These are phyloP conservation scores for Alternaria incomplexa DNA, from an alignment of 2,329 filamentous ascomycete genomes.

Conservation along the genomic window DNA sequence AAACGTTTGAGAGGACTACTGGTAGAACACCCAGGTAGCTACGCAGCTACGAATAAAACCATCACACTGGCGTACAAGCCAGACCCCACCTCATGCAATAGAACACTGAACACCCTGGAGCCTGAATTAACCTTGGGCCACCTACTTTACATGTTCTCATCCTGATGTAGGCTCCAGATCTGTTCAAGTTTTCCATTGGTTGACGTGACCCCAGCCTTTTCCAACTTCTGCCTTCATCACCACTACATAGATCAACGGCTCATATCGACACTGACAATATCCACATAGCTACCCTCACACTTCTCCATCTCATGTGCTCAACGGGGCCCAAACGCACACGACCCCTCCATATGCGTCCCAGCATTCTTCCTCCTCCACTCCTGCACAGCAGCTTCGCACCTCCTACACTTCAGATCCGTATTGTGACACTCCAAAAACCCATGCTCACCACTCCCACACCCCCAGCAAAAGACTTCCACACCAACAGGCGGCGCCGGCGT, in stretches of 20 bases:
- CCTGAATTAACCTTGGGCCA: neutral
- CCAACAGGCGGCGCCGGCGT: conserved; percentile 22
- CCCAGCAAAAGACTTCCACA: conserved; percentile 12
- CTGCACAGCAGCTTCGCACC: conserved; percentile 1
- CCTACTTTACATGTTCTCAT: neutral
- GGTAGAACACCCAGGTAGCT: neutral
- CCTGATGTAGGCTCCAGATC: neutral
- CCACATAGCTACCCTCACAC: neutral
- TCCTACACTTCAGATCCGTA: conserved; percentile 6
- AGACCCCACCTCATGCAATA: neutral
- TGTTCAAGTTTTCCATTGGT: too few species aligned
- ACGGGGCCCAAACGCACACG: neutral
- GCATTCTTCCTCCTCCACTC: conserved; percentile 20
- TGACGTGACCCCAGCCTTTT: too few species aligned
- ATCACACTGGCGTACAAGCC: neutral
- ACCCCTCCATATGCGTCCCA: conserved; percentile 9
- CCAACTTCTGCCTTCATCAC: neutral
- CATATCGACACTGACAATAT: too few species aligned
- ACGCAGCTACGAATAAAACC: neutral
- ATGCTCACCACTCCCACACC: conserved; percentile 11
- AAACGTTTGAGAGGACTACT: neutral
- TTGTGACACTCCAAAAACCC: conserved; percentile 7
- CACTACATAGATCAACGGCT: neutral
- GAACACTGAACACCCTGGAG: neutral
- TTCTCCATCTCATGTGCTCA: neutral